phyloP scores from a whole-genome alignment of 805 yeast genomes.

The Kodamaea laetipori region DNA sequence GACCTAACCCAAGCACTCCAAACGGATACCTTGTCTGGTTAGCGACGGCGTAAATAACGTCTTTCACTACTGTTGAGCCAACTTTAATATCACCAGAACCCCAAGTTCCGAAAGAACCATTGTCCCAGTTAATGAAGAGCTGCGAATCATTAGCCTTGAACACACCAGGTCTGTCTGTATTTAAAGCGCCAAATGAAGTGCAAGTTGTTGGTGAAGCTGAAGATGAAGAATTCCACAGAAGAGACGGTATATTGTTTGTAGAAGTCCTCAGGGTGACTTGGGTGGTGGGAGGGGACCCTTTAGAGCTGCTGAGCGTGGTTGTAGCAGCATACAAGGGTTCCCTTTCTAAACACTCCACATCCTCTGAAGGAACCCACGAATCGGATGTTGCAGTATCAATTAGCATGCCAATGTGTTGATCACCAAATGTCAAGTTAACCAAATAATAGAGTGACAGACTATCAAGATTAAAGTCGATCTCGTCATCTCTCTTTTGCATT shows the following conservation, averaged over 20 bases:
- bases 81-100: conserved; percentile 61
- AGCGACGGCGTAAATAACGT: conserved; percentile 1
- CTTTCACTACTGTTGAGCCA: conserved; percentile 26
- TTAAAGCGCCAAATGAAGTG: conserved; percentile 50
- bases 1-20: conserved; percentile 1
- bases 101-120: conserved; percentile 51
- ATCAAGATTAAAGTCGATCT: too few relatives aligned
- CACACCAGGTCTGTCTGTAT: conserved; percentile 38
- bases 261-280: too few relatives aligned
- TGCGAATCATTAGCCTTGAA: conserved; percentile 44
- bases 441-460: too few relatives aligned
- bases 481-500: too few relatives aligned
- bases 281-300: too few relatives aligned
- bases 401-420: conserved; percentile 30
- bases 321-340: neutral
- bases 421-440: conserved; percentile 26
- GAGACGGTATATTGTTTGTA: too few relatives aligned
- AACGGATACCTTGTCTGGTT: neutral
- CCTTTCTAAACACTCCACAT: conserved; percentile 2
- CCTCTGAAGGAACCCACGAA: conserved; percentile 13
- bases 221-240: too few relatives aligned
- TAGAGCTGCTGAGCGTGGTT: too few relatives aligned
- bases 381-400: conserved; percentile 16
- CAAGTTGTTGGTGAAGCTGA: conserved; percentile 36
- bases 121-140: conserved; percentile 46